Conservation (phyloP, 2,329 filamentous ascomycete species). For the Myriangium duriaei region DNA sequence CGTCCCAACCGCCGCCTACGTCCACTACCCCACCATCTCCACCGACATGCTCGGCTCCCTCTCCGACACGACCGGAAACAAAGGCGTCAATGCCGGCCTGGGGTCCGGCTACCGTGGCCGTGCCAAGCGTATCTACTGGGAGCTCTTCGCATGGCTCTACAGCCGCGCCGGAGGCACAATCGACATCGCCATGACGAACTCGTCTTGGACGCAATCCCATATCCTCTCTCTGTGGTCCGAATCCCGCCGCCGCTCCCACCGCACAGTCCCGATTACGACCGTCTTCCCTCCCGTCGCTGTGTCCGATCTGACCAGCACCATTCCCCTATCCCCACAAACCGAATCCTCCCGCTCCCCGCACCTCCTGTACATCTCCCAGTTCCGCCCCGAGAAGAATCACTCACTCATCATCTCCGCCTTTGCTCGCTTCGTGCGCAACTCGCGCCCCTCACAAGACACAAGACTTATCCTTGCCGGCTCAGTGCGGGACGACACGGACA, state of each 20-base stretch:
- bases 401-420: conserved; percentile 75
- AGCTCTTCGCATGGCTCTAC: conserved; percentile 70
- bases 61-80: conserved; percentile 43
- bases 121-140: conserved; percentile 75
- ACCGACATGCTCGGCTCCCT: conserved; percentile 91
- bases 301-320: conserved; percentile 61
- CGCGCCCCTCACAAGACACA: conserved; percentile 30
- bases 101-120: conserved; percentile 59
- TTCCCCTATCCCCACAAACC: conserved; percentile 57
- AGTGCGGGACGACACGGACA: conserved; percentile 73
- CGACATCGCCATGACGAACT: conserved; percentile 96
- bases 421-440: conserved; percentile 40
- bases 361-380: conserved; percentile 90
- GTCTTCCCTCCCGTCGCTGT: conserved; percentile 92
- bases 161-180: conserved; percentile 69
- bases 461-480: conserved; percentile 78
- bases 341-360: conserved; percentile 58
- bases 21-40: conserved; percentile 96
- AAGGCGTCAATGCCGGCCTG: conserved; percentile 71
- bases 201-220: conserved; percentile 81
- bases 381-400: conserved; percentile 96
- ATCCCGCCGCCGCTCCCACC: conserved; percentile 28
- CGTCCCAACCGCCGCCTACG: conserved; percentile 81
- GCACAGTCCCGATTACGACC: conserved; percentile 51
- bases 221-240: conserved; percentile 67